Conservation (phyloP, 805 yeast species). For the Starmerella lactis-condensi region DNA sequence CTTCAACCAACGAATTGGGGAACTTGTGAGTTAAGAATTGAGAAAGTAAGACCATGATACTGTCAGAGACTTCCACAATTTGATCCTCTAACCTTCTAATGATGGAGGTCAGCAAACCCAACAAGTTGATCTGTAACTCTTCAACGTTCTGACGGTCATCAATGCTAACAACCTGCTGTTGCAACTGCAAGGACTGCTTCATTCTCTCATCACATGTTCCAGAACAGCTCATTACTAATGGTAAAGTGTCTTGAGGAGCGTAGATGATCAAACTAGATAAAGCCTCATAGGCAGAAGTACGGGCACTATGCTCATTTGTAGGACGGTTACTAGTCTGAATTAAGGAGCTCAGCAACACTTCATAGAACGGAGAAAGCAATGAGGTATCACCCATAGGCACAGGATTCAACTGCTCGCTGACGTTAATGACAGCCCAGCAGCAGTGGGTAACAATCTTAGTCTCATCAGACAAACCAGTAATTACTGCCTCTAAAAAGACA, state of each 20-base stretch:
- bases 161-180: constrained; percentile 36
- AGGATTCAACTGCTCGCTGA: constrained; percentile 56
- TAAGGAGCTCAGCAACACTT: constrained; percentile 48
- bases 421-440: constrained; percentile 90
- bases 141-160: constrained; percentile 67
- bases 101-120: constrained; percentile 62
- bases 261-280: constrained; percentile 62
- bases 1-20: constrained; percentile 69
- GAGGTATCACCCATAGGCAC: constrained; percentile 31
- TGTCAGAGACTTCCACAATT: constrained; percentile 54
- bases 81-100: constrained; percentile 55
- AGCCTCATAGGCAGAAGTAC: constrained; percentile 96
- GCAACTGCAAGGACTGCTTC: constrained; percentile 45
- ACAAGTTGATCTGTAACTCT: constrained; percentile 65
- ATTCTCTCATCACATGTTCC: constrained; percentile 54
- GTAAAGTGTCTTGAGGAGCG: constrained; percentile 52
- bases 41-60: constrained; percentile 66
- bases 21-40: constrained; percentile 45
- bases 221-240: constrained; percentile 53
- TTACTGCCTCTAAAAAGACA: constrained; percentile 50
- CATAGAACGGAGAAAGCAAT: constrained; percentile 57
- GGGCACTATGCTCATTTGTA: constrained; percentile 71
- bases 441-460: constrained; percentile 91
- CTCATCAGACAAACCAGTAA: constrained; percentile 71
- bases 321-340: constrained; percentile 46